Conservation (phyloP, 805 yeast species). For the Pichia paraexigua region DNA sequence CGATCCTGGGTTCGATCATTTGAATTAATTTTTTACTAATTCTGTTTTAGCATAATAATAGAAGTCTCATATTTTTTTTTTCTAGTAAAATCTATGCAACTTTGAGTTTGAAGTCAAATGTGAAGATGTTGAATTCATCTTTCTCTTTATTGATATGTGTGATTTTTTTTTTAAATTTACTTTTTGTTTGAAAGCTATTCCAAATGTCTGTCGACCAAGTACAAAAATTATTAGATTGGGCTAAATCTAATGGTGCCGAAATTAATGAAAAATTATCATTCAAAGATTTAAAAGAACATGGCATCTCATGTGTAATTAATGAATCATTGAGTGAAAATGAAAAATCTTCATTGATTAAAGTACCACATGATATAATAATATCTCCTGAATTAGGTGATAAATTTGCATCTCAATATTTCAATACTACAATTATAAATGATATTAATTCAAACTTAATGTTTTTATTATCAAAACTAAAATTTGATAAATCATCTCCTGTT, state of each 20-base stretch:
- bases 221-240: constrained; percentile 18
- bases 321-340: constrained; percentile 5
- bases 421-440: constrained; percentile 1
- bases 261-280: constrained; percentile 32
- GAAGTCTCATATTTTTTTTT: neutral
- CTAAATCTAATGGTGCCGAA: constrained; percentile 30
- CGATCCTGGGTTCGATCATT: constrained; percentile 99
- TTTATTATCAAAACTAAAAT: constrained; percentile 35
- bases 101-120: neutral
- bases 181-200: neutral
- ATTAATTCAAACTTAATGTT: constrained; percentile 32
- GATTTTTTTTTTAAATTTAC: neutral
- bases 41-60: too few relatives aligned
- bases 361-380: constrained; percentile 33
- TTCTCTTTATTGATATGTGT: neutral
- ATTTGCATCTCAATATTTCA: constrained; percentile 18
- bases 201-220: neutral
- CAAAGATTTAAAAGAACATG: constrained; percentile 22
- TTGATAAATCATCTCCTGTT: constrained; percentile 19
- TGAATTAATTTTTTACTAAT: constrained; percentile 1
- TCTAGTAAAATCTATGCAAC: neutral
- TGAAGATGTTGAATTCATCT: too few relatives aligned
- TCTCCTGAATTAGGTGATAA: constrained; percentile 30
- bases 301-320: constrained; percentile 28
- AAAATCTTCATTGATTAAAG: constrained; percentile 23